Percentiles rank a stretch among this genome's conserved stretches.
Evolutionary conservation across 2,329 filamentous ascomycete species (phyloP).

Genomic region (Dryadomyces quercus-mongolicae): DNA sequence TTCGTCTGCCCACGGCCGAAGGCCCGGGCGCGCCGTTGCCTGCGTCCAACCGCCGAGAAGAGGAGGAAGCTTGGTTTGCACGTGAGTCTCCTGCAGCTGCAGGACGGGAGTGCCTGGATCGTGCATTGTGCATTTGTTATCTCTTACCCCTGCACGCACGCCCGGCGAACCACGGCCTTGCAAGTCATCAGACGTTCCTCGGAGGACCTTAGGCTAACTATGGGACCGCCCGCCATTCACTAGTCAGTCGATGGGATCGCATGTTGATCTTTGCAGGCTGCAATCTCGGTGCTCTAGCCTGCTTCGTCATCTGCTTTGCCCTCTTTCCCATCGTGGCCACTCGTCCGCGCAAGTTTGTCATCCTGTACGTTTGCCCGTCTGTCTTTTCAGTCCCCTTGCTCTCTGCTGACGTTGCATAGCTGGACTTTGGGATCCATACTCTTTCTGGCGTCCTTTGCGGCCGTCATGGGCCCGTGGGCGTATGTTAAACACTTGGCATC

Average conservation of each 20-base stretch:
- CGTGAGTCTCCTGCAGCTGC: conserved; percentile 47
- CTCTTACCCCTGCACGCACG: background rate
- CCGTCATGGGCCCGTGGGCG: conserved; percentile 79
- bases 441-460: conserved; percentile 85
- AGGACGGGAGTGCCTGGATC: background rate
- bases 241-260: conserved; percentile 96
- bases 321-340: conserved; percentile 74
- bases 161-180: conserved; percentile 14
- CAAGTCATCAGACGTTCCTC: background rate
- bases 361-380: conserved; percentile 60
- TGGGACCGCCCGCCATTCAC: conserved; percentile 15
- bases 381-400: background rate
- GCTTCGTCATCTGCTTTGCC: conserved; percentile 88
- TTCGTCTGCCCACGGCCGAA: conserved; percentile 79
- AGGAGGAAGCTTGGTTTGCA: conserved; percentile 91
- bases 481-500: conserved; percentile 81
- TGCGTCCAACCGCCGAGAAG: conserved; percentile 72
- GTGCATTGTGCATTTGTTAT: background rate
- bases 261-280: conserved; percentile 84
- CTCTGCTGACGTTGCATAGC: conserved; percentile 33
- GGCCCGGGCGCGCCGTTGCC: conserved; percentile 74
- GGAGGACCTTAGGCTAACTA: conserved; percentile 12
- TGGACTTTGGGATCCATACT: conserved; percentile 89
- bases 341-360: conserved; percentile 86
- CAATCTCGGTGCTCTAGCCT: conserved; percentile 77